Base-by-base conservation (phyloP, 345 rosid species). In the Physaria fendleri region DNA sequence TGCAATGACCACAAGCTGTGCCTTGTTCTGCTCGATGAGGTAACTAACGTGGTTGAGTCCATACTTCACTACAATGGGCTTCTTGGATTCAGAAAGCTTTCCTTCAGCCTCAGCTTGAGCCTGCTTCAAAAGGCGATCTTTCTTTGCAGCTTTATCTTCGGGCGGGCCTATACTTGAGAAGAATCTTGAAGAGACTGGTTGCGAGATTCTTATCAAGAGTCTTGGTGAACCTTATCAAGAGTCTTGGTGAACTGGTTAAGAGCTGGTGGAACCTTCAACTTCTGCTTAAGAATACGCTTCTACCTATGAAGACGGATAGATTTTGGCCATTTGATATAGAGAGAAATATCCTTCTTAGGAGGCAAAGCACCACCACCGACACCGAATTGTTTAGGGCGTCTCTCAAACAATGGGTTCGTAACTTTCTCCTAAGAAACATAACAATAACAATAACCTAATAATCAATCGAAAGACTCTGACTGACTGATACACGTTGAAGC, bases 321-420 rank as follows among this genome's bases (percentile, higher is more conserved):
- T 45, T 87, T 81, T 0, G 97, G 93, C 80, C 82, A 86, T 75
- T 82, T 87, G 40, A 90, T 85, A 2, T 79, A 87, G 1, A 93
- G 77, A 8, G 79, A 73, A 67, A 90, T 61, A 58, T 85, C 94
- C 83, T 79, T 90, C 80, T 90, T 87, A 0, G 97, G 94, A 2
- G 97, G 95, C 39, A 90, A 68, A 6, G 90, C 95, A 1, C 95
- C 95, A 1, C 95, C 95, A 20, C 91, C 91, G 1, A 90, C 87
- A 10, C 97, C 94, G 29, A 83, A 90, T 68, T 81, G 94, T 78
- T 87, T 87, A 0, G 91, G 85, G 3, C 97, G 66, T 78, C 80
- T 90, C 78, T 87, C 94, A 20, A 90, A 85, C 81, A 85, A 61
- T 0, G 87, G 94, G 34, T 87, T 87, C 2, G 74, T 71, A 10